phyloP scores from a whole-genome alignment of 1,284 basidiomycete species.

The Irpex sp. region DNA sequence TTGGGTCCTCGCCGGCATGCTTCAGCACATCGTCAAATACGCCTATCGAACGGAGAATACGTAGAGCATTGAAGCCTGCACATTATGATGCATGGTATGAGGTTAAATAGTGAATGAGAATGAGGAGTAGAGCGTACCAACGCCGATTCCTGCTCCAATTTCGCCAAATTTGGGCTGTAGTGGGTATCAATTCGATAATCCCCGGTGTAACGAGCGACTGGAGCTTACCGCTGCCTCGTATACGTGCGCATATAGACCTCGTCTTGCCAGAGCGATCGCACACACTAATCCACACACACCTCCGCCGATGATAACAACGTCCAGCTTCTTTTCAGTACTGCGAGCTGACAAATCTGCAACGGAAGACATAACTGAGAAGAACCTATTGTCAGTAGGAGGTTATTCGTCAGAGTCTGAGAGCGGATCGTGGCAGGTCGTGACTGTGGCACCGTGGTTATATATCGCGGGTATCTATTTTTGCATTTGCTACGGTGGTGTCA shows the following conservation, averaged over 20 bases:
- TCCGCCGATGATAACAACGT: constrained; percentile 19
- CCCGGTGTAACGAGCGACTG: background rate
- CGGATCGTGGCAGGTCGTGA: background rate
- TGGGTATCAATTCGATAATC: background rate
- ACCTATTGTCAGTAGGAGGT: background rate
- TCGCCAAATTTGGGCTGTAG: constrained; percentile 39
- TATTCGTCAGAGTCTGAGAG: background rate
- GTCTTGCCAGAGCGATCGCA: constrained; percentile 15
- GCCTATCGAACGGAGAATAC: constrained; percentile 39
- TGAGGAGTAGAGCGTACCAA: constrained; percentile 30
- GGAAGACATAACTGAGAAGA: background rate
- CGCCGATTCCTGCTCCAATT: constrained; percentile 48
- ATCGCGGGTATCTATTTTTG: too few relatives aligned
- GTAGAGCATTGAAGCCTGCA: constrained; percentile 47
- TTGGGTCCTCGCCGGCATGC: constrained; percentile 29
- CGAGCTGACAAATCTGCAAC: background rate
- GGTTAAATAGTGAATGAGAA: background rate
- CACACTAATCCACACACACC: constrained; percentile 16
- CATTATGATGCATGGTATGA: background rate
- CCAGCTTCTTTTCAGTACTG: background rate
- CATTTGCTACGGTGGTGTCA: too few relatives aligned
- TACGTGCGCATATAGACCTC: constrained; percentile 15
- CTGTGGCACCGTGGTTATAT: too few relatives aligned
- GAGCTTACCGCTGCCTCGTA: constrained; percentile 18
- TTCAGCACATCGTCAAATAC: constrained; percentile 36